phyloP scores from a whole-genome alignment of 129 eudicot species.

The Pulicaria dysenterica region DNA sequence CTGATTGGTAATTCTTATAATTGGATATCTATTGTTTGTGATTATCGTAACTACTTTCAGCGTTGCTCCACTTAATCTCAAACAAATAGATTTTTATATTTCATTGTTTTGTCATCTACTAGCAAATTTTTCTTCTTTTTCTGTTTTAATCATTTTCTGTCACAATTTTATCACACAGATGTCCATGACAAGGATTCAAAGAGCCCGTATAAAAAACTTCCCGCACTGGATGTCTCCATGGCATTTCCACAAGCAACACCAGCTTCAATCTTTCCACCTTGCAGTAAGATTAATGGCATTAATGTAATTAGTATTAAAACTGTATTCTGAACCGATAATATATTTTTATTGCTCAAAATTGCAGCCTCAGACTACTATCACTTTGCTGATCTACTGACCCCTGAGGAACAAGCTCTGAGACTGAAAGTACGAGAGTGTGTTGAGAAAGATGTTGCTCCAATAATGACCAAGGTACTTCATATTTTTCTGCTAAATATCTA shows the following conservation, averaged over 20 bases:
- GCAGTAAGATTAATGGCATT: constrained; percentile 55
- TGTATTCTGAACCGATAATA: constrained; percentile 9
- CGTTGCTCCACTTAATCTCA: neutral
- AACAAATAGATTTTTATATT: neutral
- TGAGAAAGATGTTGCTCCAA: constrained; percentile 91
- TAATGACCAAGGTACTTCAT: constrained; percentile 80
- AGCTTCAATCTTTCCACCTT: constrained; percentile 88
- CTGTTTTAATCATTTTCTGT: neutral
- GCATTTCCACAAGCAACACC: constrained; percentile 99
- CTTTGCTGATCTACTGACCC: constrained; percentile 74
- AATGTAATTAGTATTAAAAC: neutral
- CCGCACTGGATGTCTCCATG: constrained; percentile 75
- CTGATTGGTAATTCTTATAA: neutral
- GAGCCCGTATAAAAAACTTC: constrained; percentile 55
- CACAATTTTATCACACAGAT: constrained; percentile 47
- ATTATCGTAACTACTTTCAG: neutral
- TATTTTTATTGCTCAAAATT: constrained; percentile 9
- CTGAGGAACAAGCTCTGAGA: constrained; percentile 70
- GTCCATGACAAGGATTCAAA: constrained; percentile 48
- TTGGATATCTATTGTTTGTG: neutral
- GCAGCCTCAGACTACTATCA: constrained; percentile 96
- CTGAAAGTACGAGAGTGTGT: constrained; percentile 75
- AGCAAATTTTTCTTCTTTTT: neutral
- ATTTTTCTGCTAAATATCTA: neutral
- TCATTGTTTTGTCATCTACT: neutral